phyloP scores from a whole-genome alignment of 768 basidiomycete genomes.

The Rhizopogon vesiculosus region DNA sequence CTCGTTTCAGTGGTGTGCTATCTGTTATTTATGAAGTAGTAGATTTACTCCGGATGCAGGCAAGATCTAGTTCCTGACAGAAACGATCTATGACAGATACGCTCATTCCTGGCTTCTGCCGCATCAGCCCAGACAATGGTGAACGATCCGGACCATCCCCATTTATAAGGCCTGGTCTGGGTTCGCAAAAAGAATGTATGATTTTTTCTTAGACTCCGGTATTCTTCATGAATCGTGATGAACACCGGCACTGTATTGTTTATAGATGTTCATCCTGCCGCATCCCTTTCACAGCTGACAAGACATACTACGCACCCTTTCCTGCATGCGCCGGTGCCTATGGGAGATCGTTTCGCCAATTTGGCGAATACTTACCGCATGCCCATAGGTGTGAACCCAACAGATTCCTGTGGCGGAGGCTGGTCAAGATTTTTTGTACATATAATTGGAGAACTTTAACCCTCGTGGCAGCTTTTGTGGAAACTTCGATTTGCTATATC shows the following conservation, averaged over 20 bases:
- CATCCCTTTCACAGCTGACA: neutral
- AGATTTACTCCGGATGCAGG: neutral
- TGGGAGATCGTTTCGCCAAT: neutral
- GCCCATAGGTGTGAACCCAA: neutral
- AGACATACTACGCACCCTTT: neutral
- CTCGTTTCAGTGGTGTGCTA: neutral
- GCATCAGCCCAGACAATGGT: neutral
- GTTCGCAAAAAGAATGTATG: neutral
- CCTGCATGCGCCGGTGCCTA: neutral
- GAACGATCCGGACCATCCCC: neutral
- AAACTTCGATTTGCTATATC: neutral
- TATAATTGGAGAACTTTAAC: neutral
- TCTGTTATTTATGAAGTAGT: neutral
- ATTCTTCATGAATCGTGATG: neutral
- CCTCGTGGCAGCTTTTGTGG: neutral
- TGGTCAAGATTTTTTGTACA: too few species aligned
- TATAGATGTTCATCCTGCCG: too few species aligned
- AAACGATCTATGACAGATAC: neutral
- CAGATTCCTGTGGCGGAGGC: neutral
- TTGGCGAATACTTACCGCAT: neutral
- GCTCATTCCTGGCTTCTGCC: neutral
- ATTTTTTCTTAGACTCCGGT: neutral
- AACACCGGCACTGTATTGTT: neutral
- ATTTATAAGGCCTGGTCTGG: neutral
- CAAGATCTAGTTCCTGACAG: neutral